phyloP scores from a whole-genome alignment of 768 basidiomycete species.

The Strobilomyces dryophilus region DNA sequence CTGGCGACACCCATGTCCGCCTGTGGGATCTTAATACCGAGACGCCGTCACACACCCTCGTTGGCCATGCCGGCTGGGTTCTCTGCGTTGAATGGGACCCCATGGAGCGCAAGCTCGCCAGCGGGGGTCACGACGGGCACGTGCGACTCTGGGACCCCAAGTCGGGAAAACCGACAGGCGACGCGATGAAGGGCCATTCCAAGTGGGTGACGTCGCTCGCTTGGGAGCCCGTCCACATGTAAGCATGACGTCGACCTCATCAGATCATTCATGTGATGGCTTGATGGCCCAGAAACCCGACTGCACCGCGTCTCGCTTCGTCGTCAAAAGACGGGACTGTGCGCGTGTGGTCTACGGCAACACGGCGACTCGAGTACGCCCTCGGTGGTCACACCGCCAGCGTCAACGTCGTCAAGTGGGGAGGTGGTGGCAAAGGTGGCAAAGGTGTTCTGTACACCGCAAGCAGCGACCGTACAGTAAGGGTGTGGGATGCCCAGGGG shows the following conservation, averaged over 20 bases:
- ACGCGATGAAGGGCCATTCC: conserved; percentile 86
- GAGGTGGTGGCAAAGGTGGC: conserved; percentile 67
- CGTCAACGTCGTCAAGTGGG: conserved; percentile 96
- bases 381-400: conserved; percentile 92
- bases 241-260: conserved; percentile 23
- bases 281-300: conserved; percentile 54
- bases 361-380: conserved; percentile 71
- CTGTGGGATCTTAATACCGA: conserved; percentile 95
- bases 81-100: conserved; percentile 98
- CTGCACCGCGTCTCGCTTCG: conserved; percentile 82
- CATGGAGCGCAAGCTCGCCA: conserved; percentile 84
- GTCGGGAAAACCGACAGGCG: conserved; percentile 83
- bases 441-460: conserved; percentile 88
- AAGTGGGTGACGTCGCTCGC: conserved; percentile 96
- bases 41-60: conserved; percentile 79
- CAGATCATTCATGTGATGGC: conserved; percentile 3
- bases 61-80: conserved; percentile 94
- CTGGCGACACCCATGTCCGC: conserved; percentile 89
- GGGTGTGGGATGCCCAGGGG: conserved; percentile 87
- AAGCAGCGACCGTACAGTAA: conserved; percentile 89
- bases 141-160: conserved; percentile 94
- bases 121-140: conserved; percentile 92
- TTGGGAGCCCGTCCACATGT: conserved; percentile 97
- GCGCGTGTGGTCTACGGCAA: conserved; percentile 83
- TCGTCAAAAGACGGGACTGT: conserved; percentile 97